Base-by-base conservation (phyloP, 2,329 filamentous ascomycete genomes). In the Fusarium proliferatum region DNA sequence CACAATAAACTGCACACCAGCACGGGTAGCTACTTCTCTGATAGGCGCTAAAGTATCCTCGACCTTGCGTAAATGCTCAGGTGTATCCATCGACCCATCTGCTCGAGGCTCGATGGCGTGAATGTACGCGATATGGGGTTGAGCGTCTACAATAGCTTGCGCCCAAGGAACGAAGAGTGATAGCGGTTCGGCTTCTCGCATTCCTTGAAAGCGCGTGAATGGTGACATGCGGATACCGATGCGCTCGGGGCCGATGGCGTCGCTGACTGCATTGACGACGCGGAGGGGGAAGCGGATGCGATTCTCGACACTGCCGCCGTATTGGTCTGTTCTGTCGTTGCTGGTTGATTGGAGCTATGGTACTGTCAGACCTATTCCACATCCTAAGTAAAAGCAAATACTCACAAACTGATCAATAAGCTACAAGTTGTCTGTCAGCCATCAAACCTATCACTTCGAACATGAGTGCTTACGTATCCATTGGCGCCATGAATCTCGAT, bases 401-500 rank as follows among this genome's bases (percentile, higher is more conserved):
- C 64, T 42, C 5, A 89, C 82, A 79, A 92, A 92, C 57, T 91
- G 88, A 65, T 90, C 89, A 28, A 91, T 80, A 3, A 76, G 64
- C 70, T 74, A n/a, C 3, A n/a, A 1, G 3, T 41, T 21, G 7
- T n/a, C 23, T 28, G 23, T 41, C 5, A 55, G 19, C 7, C 5
- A 39, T 2, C 13, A 8, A 1, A 1, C 2, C 6, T 17, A 16
- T 9, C 6, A 3, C 3, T 3, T 1, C 2, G 15, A 2, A 7
- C 10, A 8, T 11, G 8, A 21, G 8, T 6, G 66, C 73, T 58
- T 3, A 92, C 82, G 70, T 92, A 92, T 3, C 89, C 89, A 73
- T 91, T 89, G 5, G 88, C 88, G 5, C 80, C 85, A 67, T 88
- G 85, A 7, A 86, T 78, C 73, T 95, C 93, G 55, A 95, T 93